Percentiles rank a stretch among this genome's conserved stretches.
Conservation (phyloP, 208 protist species). For the Trypanosoma vivax region DNA sequence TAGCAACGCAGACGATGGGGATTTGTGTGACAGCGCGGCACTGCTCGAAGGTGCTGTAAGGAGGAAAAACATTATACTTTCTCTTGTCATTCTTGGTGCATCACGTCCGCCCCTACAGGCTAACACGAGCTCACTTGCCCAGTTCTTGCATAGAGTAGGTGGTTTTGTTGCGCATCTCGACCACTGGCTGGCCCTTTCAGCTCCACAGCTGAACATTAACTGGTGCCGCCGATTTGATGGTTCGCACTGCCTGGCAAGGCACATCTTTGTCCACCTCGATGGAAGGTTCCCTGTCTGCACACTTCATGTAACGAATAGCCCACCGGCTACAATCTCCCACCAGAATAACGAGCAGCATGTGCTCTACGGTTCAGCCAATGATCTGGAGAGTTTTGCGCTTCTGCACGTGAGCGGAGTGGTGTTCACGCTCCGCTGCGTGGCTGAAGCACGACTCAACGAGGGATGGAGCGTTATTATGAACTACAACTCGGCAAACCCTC, state of each 20-base stretch:
- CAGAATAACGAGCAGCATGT: constrained; percentile 20
- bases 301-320: constrained; percentile 20
- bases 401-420: background rate
- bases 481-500: constrained; percentile 28
- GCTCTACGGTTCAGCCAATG: constrained; percentile 44
- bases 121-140: constrained; percentile 52
- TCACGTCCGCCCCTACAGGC: constrained; percentile 27
- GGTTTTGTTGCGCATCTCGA: constrained; percentile 77
- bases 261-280: constrained; percentile 85
- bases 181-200: constrained; percentile 70
- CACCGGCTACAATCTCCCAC: constrained; percentile 18
- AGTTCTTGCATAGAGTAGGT: constrained; percentile 65
- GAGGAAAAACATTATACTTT: constrained; percentile 83
- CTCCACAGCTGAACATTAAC: constrained; percentile 56
- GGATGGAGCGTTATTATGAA: constrained; percentile 82
- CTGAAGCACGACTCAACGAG: constrained; percentile 68
- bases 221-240: constrained; percentile 80
- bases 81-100: constrained; percentile 40
- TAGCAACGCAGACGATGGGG: constrained; percentile 37
- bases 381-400: constrained; percentile 15
- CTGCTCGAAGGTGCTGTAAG: constrained; percentile 67
- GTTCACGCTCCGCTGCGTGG: constrained; percentile 37
- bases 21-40: constrained; percentile 36
- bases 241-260: constrained; percentile 73
- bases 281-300: constrained; percentile 57